Evolutionary conservation across 306 rosid genomes (phyloP), one percentile per base, ranked within the genome.

Genomic region (Cicer arietinum): DNA sequence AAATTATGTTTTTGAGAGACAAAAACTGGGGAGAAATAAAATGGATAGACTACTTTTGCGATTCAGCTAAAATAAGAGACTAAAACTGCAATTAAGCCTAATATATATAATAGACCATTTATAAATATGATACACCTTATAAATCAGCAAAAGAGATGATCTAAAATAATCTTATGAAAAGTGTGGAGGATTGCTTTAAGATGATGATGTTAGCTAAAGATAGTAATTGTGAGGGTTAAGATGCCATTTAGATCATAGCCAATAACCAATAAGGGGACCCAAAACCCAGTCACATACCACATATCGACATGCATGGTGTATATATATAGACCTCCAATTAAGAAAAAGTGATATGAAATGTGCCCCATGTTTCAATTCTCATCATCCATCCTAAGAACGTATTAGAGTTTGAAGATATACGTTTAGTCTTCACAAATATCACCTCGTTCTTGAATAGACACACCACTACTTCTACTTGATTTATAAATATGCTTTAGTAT

Each of bases 181-280:
- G 58, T 7, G 35, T 30, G 0, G 61, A 67, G 59, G 72, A 86
- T 78, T 79, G 85, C 46, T 51, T 82, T 83, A 64, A 41, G 8
- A 62, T 61, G 20, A 71, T 79, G 67, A 50, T 58, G 51, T 61
- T 71, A 62, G 30, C 57, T 62, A 62, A 41, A 39, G 72, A 51
- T 52, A 79, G 73, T 52, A 65, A 69, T 75, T 69, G 78, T 45
- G 75, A 76, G 80, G 48, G 41, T 43, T 77, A 81, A 80, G 90
- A 84, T 85, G 85, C 94, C 85, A 82, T 84, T 89, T 81, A 63
- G 75, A 80, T 85, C 82, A 82, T 74, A 62, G 74, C 9, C 56
- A 67, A 69, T 75, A 75, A 74, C 71, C 81, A 72, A 74, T 77
- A 59, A 17, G 62, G 84, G 87, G 94, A 76, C 88, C 88, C 85